Base-by-base conservation (phyloP, 768 basidiomycete species). In the Xerocomellus chrysenteron region DNA sequence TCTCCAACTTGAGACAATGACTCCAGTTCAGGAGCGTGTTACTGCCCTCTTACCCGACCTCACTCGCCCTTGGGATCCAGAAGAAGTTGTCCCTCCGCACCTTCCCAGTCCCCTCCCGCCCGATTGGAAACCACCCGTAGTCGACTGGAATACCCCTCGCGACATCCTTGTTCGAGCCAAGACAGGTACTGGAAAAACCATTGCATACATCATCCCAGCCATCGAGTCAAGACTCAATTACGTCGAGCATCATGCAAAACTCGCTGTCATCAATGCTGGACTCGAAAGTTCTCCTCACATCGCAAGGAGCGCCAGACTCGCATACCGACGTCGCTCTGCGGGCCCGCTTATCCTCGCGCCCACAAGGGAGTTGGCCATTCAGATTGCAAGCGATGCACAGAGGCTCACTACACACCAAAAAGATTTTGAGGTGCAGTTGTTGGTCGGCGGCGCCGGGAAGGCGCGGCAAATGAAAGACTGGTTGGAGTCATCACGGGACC, bases 181-280 rank as follows among this genome's bases (percentile, higher is more conserved):
- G 69, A 93, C 93, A 0, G 92, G 93, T 30, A 93, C 92, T 0
- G 93, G 92, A 33, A 96, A 95, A 74, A 95, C 92, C 0, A 74
- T 94, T 35, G 92, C 85, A 0, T 96, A 94, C 77, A 82, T 97
- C 52, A 79, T 96, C 19, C 92, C 92, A 10, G 91, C 90, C 7
- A 80, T 94, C 58, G 91, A 95, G 65, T 79, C 86, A 3, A 86
- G 94, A 9, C 37, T 90, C 19, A 80, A 81, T 54, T 73, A 80
- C 10, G 70, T 94, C n/a, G 71, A 82, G 6, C 72, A 73, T 5
- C 68, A 76, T 41, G 76, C 74, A 24, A 66, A 74, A 47, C 73
- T 76, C 28, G 76, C 76, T 2, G 72, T 74, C 17, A 53, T 63
- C 50, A 77, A 84, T 47, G 70, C 80, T 32, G 82, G 79, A 24